Base-by-base conservation (phyloP, 163 green algal species). In the Chlamydomonas reinhardtii region DNA sequence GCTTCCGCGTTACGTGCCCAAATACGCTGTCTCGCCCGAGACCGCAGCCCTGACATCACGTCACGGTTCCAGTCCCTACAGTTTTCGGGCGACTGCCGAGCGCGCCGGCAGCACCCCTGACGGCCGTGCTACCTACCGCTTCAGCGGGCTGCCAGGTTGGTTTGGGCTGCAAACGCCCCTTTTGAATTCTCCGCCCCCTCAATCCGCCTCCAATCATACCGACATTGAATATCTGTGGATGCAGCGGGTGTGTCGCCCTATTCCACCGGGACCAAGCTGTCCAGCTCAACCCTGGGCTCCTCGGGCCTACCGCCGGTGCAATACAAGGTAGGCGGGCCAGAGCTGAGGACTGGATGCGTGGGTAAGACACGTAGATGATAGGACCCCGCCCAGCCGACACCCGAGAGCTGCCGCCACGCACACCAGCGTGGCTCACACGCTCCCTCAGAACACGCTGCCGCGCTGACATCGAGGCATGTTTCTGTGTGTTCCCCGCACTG, bases 231-330 rank as follows among this genome's bases (percentile, higher is more conserved):
- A n/a, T n/a, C n/a, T n/a, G n/a, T n/a, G n/a, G n/a, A n/a, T n/a
- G 25, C 68, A 14, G 6, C 64, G 37, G 37, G 16, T 8, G 5
- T 37, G 17, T 17, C n/a, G 16, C 15, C 31, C 16, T 25, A 31
- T 32, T 54, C n/a, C 35, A 35, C 24, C 27, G 66, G 25, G 12
- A 34, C 76, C 37, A 78, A 85, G 25, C 24, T 62, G 19, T 71
- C 27, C 32, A 64, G 52, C 68, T 78, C 54, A 34, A 85, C 79
- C 2, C 68, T 85, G 22, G 79, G 66, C 1, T 85, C 79, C 8
- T 76, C 64, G 12, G 79, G 79, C 4, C 24, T 85, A 27, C 79
- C 79, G 24, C 79, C 79, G 2, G 79, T 85, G 2, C 48, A 22
- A 8, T 85, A 85, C 52, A 85, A 85, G 79, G 79, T 72, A 52